These are phyloP conservation scores for Hortiboletus campestris DNA, from an alignment of 768 basidiomycete genomes.

Conservation along the genomic window DNA sequence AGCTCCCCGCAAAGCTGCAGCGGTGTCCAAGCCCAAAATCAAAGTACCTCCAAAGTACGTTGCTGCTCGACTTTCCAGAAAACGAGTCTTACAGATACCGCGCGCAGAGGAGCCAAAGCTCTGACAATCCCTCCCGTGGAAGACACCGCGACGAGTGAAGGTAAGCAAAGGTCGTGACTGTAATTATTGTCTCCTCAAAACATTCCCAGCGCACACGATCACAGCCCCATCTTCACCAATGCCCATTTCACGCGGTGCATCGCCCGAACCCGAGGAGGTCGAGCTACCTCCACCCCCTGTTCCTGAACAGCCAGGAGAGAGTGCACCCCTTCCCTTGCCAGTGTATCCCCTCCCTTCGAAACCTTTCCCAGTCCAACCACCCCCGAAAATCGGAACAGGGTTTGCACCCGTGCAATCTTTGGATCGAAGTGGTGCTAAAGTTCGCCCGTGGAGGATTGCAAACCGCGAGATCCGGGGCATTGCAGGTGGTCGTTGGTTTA, in stretches of 20 bases:
- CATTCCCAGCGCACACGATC: slow-evolving; percentile 51
- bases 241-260: slow-evolving; percentile 34
- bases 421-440: slow-evolving; percentile 60
- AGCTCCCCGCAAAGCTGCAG: slow-evolving; percentile 42
- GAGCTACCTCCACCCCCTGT: slow-evolving; percentile 30
- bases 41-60: slow-evolving; percentile 33
- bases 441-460: slow-evolving; percentile 71
- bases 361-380: slow-evolving; percentile 78
- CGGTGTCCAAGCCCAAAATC: slow-evolving; percentile 34
- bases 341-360: slow-evolving; percentile 79
- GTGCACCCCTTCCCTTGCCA: slow-evolving; percentile 52
- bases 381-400: slow-evolving; percentile 71
- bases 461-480: slow-evolving; percentile 79
- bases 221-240: slow-evolving; percentile 75
- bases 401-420: slow-evolving; percentile 66
- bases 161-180: slow-evolving; percentile 34
- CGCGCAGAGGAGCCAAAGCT: slow-evolving; percentile 29
- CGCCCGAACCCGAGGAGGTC: slow-evolving; percentile 50
- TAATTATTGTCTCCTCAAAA: slow-evolving; percentile 1
- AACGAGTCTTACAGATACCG: slow-evolving; percentile 5
- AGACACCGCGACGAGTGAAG: slow-evolving; percentile 60
- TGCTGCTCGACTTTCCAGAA: background rate
- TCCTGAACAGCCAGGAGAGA: slow-evolving; percentile 41
- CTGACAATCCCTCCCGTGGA: slow-evolving; percentile 41
- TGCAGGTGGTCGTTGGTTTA: slow-evolving; percentile 80